Base-by-base conservation (phyloP, 129 eudicot genomes). In the Lactuca saligna region DNA sequence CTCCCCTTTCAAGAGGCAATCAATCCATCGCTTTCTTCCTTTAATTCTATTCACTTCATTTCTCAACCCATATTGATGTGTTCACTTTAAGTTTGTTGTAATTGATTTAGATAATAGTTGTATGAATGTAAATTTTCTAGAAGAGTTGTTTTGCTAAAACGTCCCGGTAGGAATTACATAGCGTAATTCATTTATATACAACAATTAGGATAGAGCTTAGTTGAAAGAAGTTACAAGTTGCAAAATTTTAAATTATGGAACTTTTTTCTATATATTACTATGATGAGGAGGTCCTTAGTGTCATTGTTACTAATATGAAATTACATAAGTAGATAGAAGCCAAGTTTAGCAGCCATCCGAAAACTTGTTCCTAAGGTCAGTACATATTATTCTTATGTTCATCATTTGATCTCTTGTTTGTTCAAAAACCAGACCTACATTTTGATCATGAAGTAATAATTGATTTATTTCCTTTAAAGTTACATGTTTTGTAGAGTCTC, bases 1-100 rank as follows among this genome's bases (percentile, higher is more conserved):
- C 79, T 34, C 79, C 63, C 56, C 77, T 72, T 83, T 49, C 75
- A 50, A 50, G 78, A 81, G 95, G 96, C 86, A 73, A 61, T 39
- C 31, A 15, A 29, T 29, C 60, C 2, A 58, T 60, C 57, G 48
- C 62, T 35, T 14, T 15, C 56, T 6, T 32, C 16, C 16, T 17
- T 62, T 55, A 61, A 3, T 38, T 20, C 14, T 14, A 6, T 6
- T 51, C 29, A 61, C 29, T 3, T 31, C 5, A 20, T 65, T 67
- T 29, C 42, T 29, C 8, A 12, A 14, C 55, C 39, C 55, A 69
- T 56, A n/a, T 9, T 56, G n/a, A 69, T 17, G 13, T 55, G 38
- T 17, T 20, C 20, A 20, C 20, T 1, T 20, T 20, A 20, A 20
- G 20, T 20, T 20, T 20, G 20, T 55, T 10, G 71, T 15, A 54